Base-by-base conservation (phyloP, 2,329 filamentous ascomycete genomes). In the Amauroascus verrucosus region DNA sequence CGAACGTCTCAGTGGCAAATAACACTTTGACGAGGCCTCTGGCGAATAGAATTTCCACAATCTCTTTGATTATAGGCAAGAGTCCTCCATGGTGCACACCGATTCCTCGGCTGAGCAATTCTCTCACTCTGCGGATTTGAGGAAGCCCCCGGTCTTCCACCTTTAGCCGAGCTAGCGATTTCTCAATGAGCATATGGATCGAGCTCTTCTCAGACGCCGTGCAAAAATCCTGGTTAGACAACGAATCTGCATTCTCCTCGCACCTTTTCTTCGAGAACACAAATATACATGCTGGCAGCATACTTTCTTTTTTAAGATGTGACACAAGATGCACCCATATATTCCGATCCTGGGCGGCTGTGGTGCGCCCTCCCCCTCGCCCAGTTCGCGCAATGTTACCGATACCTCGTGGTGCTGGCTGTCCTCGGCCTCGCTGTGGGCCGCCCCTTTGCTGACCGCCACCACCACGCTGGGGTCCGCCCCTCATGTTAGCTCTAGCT, bases 211-310 rank as follows among this genome's bases (percentile, higher is more conserved):
- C 93, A 2, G 84, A 79, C 0, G 90, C 88, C 5, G 86, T 96
- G 66, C 86, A 94, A 64, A 95, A 97, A 65, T 98, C 93, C 60
- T 95, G 84, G 64, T 96, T 97, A 57, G 87, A 91, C 20, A 98
- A 76, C 0, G 93, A 91, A 66, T 96, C 88, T 0, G 93, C 93
- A 66, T 97, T 98, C 65, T 97, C 89, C 68, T 98, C 93, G 63
- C 93, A 97, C 50, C 93, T 79, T 70, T 93, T 95, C 73, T 97
- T 98, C 2, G 93, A 98, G 70, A 98, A 98, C 53, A 98, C 91
- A 65, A 98, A 98, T 60, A 98, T 95, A 67, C 91, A 97, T 7
- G 86, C 88, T 0, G 93, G 93, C 2, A 98, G 79, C 3, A 98
- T 77, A 47, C 82, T 88, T 50, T 89, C 82, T 68, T 95, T 95